These are phyloP conservation scores for Penicillium oxalicum DNA, from an alignment of 2,329 filamentous ascomycete genomes.

Conservation along the genomic window DNA sequence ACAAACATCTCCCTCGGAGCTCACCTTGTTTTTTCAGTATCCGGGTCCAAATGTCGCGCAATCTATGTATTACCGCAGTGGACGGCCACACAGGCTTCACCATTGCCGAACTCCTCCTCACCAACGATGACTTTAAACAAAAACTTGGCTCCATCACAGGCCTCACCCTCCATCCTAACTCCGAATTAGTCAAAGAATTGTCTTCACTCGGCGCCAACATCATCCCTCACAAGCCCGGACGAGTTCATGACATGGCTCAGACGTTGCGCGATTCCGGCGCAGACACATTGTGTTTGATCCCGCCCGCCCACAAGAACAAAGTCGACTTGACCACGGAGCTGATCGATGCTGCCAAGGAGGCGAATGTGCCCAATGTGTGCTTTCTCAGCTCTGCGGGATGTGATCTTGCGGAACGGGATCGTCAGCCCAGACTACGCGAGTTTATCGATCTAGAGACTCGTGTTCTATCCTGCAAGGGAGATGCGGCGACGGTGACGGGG, in stretches of 20 bases:
- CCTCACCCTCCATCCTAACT: constrained; percentile 38
- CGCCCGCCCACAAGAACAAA: constrained; percentile 45
- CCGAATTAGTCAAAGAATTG: constrained; percentile 38
- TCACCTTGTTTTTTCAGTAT: background rate
- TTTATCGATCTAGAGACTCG: constrained; percentile 47
- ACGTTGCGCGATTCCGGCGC: constrained; percentile 40
- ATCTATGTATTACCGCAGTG: constrained; percentile 45
- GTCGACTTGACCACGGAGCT: constrained; percentile 44
- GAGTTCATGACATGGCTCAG: constrained; percentile 35
- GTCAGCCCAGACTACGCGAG: constrained; percentile 46
- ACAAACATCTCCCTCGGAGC: too few relatives aligned
- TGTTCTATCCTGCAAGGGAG: constrained; percentile 43
- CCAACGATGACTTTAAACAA: constrained; percentile 37
- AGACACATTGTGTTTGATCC: constrained; percentile 48
- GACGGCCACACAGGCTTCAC: constrained; percentile 49
- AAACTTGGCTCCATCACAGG: constrained; percentile 40
- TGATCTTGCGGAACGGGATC: constrained; percentile 46
- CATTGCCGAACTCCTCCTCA: constrained; percentile 36
- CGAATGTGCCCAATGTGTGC: constrained; percentile 42
- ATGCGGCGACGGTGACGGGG: constrained; percentile 34
- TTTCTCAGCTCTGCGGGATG: constrained; percentile 47
- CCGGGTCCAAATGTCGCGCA: constrained; percentile 14
- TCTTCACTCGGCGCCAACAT: constrained; percentile 39
- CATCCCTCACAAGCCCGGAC: constrained; percentile 40
- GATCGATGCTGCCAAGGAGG: constrained; percentile 42